Conservation (phyloP, 192 early-diverging fungal genomes). For the Gryganskiella cystojenkinii region DNA sequence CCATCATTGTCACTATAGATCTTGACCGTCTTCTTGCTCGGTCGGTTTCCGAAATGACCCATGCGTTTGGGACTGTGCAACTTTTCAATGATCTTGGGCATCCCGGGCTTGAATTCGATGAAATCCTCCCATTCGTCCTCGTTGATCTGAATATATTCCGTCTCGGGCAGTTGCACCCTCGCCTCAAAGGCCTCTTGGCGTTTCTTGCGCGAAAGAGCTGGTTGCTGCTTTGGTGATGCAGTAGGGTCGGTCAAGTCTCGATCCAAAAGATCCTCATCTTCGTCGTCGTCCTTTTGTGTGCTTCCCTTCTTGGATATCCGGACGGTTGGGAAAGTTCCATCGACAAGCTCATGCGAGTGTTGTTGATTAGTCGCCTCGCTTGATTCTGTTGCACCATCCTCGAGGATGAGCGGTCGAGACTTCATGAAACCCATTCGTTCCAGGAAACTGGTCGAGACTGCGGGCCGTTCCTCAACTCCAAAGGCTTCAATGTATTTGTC, state of each 20-base stretch:
- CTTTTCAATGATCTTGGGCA: slow-evolving; percentile 49
- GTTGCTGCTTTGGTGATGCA: not conserved
- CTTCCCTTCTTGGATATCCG: slow-evolving; percentile 29
- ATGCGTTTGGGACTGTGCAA: slow-evolving; percentile 46
- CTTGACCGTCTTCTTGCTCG: slow-evolving; percentile 45
- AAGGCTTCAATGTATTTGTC: slow-evolving; percentile 55
- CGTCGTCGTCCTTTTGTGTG: not conserved
- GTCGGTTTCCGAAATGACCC: slow-evolving; percentile 44
- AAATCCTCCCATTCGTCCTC: slow-evolving; percentile 54
- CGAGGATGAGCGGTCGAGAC: slow-evolving; percentile 2
- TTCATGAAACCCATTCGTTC: slow-evolving; percentile 58
- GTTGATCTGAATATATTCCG: slow-evolving; percentile 49
- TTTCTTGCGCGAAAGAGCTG: slow-evolving; percentile 22
- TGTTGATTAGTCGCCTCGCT: not conserved
- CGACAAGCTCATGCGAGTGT: slow-evolving; percentile 30
- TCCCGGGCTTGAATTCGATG: slow-evolving; percentile 45
- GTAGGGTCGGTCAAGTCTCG: not conserved
- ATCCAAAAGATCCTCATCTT: not conserved
- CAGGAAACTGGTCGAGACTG: slow-evolving; percentile 56
- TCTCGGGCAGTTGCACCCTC: slow-evolving; percentile 27
- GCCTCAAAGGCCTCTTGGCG: slow-evolving; percentile 37
- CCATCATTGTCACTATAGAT: slow-evolving; percentile 53
- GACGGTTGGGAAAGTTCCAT: slow-evolving; percentile 43
- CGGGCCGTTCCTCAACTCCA: slow-evolving; percentile 55
- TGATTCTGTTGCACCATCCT: slow-evolving; percentile 1